A percentile compares a stretch with the other conserved stretches of the same genome.
Evolutionary conservation across 441 rosid genomes (phyloP).

Genomic region (Rhodomyrtus psidioides): DNA sequence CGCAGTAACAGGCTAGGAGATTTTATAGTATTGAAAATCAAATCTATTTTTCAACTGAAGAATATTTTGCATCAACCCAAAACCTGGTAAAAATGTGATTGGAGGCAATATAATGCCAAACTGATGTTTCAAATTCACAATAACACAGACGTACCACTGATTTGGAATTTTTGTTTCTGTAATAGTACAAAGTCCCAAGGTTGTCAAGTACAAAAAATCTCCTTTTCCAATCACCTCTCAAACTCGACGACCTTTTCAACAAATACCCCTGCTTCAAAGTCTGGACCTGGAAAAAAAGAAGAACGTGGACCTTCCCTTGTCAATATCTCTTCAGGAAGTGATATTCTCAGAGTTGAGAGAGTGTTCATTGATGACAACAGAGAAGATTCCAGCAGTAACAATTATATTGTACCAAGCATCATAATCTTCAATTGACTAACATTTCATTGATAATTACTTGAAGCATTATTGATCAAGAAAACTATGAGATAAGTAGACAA

Average conservation of each 20-base stretch:
- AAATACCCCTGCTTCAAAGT: conserved; percentile 85
- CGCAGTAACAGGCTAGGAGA: neutral
- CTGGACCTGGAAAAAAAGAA: conserved; percentile 27
- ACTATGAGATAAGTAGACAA: neutral
- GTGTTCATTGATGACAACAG: neutral
- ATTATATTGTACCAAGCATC: neutral
- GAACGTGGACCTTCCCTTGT: neutral
- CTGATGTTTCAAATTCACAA: neutral
- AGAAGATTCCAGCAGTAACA: neutral
- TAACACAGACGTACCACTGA: conserved; percentile 38
- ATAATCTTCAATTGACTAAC: neutral
- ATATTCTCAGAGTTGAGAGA: neutral
- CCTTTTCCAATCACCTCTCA: conserved; percentile 86
- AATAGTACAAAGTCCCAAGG: conserved; percentile 75
- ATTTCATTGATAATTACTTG: neutral
- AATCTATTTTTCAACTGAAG: neutral
- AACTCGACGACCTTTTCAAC: conserved; percentile 66
- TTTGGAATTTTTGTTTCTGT: conserved; percentile 49
- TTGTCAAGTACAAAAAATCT: conserved; percentile 85
- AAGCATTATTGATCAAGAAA: neutral
- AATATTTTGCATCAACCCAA: neutral
- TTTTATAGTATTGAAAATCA: neutral
- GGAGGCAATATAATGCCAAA: neutral
- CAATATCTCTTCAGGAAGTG: neutral
- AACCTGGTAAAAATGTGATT: neutral